A percentile compares a stretch with the other conserved stretches of the same genome.
These are phyloP conservation scores for Paraurostyla sp. DNA, from an alignment of 73 alveolate genomes.

Conservation along the genomic window DNA sequence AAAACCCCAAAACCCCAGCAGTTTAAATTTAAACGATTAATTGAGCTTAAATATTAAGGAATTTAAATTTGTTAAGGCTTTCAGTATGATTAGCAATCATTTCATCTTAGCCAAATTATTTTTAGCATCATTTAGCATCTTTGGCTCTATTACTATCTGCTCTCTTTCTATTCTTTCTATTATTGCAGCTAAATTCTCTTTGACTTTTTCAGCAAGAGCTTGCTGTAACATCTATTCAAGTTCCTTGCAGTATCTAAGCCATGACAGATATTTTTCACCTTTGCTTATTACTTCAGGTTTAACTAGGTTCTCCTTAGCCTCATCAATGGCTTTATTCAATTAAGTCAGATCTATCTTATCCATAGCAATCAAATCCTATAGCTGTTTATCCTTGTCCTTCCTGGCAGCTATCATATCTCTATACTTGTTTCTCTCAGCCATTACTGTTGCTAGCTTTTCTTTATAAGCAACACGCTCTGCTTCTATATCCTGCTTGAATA, in stretches of 20 bases:
- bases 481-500: conserved; percentile 46
- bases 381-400: conserved; percentile 68
- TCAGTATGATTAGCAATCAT: conserved; percentile 10
- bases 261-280: conserved; percentile 65
- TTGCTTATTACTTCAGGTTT: conserved; percentile 38
- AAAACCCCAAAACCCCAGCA: too few relatives aligned
- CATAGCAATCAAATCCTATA: conserved; percentile 56
- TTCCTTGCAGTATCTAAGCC: conserved; percentile 73
- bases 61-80: too few relatives aligned
- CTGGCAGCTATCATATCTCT: conserved; percentile 71
- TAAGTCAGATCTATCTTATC: conserved; percentile 73
- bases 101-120: conserved; percentile 68
- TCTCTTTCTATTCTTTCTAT: conserved; percentile 73
- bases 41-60: too few relatives aligned
- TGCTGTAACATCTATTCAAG: conserved; percentile 62
- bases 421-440: conserved; percentile 70
- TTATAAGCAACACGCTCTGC: conserved; percentile 40
- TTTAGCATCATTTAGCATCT: conserved; percentile 73
- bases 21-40: too few relatives aligned
- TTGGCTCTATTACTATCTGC: conserved; percentile 61
- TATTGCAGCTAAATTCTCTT: conserved; percentile 59
- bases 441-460: conserved; percentile 18
- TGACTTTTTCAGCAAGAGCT: conserved; percentile 73
- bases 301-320: conserved; percentile 71
- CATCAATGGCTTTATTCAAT: conserved; percentile 70